These are phyloP conservation scores for Terfezia claveryi DNA, from an alignment of 495 filamentous ascomycete genomes.

Conservation along the genomic window DNA sequence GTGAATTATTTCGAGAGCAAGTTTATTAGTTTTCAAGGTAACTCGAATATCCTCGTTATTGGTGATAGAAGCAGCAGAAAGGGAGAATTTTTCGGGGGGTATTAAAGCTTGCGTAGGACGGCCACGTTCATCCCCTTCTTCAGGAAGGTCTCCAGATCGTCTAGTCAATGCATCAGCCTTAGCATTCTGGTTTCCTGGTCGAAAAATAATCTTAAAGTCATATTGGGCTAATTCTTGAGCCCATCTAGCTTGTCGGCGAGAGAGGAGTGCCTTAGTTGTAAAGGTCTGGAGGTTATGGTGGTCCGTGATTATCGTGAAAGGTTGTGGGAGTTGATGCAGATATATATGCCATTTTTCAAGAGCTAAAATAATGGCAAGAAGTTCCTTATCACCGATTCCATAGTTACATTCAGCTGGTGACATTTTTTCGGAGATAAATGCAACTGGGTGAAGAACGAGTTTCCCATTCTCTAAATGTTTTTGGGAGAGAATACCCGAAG, in stretches of 20 bases:
- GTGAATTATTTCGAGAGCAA: no score
- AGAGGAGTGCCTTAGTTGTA: not conserved
- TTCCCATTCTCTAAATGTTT: not conserved
- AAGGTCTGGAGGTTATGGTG: slow-evolving; percentile 17
- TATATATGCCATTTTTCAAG: slow-evolving; percentile 19
- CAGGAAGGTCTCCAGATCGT: not conserved
- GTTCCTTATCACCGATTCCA: slow-evolving; percentile 4
- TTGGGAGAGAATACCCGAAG: not conserved
- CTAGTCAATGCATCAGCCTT: not conserved
- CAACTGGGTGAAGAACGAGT: slow-evolving; percentile 1
- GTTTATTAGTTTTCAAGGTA: no score
- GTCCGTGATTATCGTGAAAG: slow-evolving; percentile 9
- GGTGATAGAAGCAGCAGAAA: no score
- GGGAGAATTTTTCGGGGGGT: no score
- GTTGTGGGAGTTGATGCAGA: slow-evolving; percentile 5
- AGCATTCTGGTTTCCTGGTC: not conserved
- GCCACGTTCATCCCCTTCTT: not conserved
- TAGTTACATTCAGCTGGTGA: slow-evolving; percentile 5
- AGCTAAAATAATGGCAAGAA: slow-evolving; percentile 2
- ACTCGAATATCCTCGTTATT: no score
- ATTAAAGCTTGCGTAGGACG: not conserved
- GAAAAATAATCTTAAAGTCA: slow-evolving; percentile 4
- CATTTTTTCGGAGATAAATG: slow-evolving; percentile 1
- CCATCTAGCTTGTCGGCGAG: not conserved
- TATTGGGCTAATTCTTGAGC: slow-evolving; percentile 1